Base-by-base conservation (phyloP, 108 stramenopile genomes). In the Skeletonema costatum region DNA sequence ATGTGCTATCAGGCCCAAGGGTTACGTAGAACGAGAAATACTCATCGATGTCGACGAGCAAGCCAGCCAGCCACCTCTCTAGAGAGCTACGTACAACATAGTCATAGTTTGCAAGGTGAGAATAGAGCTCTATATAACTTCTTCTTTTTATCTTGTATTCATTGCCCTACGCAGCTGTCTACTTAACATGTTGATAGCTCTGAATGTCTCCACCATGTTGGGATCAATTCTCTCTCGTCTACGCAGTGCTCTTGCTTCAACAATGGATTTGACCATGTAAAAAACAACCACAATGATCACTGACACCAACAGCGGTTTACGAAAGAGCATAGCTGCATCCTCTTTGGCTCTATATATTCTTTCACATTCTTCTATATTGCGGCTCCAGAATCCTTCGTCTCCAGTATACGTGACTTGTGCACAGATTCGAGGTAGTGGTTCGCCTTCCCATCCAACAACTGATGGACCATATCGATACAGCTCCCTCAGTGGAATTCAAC, bases 391-490 rank as follows among this genome's bases (percentile, higher is more conserved):
- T 4, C 60, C 74, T 31, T 78, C 77, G 36, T 88, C 90, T 19
- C 86, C 90, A 68, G 81, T 74, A 36, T 91, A 73, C 13, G 85
- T 85, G 4, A 89, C 66, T 7, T 81, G 87, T 21, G 83, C 64
- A 53, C 88, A 91, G 68, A 91, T 85, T 0, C 67, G 61, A 4
- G 81, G 62, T 16, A 89, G 63, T 19, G 85, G 50, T 46, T 74
- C 78, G 21, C 88, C 86, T 65, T 91, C 90, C 90, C 90, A 91
- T 29, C 88, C 86, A 8, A 84, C 36, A 17, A 83, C 25, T 10
- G 77, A 76, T 31, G 88, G 88, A 32, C 87, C 90, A 38, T 85
- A 65, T 4, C 87, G 80, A 73, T 91, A 91, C 9, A 87, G 29
- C 66, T 89, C 90, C 35, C 68, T 51, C 2, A 89, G 36, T 48